Evolutionary conservation across 2,329 filamentous ascomycete genomes (phyloP).

Genomic region (Metarhizium sp.): DNA sequence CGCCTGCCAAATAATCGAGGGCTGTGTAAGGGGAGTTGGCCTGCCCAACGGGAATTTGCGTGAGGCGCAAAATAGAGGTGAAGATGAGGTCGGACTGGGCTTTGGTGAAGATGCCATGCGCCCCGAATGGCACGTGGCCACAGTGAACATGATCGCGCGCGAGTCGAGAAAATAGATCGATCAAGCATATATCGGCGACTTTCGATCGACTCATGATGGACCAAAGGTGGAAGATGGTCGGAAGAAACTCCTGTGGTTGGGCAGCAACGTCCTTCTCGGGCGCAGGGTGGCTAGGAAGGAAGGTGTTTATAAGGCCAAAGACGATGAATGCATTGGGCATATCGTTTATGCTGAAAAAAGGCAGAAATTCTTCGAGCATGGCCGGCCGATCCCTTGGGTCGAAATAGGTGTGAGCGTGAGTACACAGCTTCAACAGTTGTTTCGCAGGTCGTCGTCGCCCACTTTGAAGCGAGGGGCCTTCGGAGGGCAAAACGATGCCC

Average conservation of each 20-base stretch:
- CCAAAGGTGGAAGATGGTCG: slow-evolving; percentile 95
- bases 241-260: slow-evolving; percentile 81
- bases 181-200: slow-evolving; percentile 73
- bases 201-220: slow-evolving; percentile 86
- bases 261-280: slow-evolving; percentile 63
- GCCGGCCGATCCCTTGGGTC: slow-evolving; percentile 76
- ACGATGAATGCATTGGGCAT: slow-evolving; percentile 88
- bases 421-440: slow-evolving; percentile 75
- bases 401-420: slow-evolving; percentile 86
- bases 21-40: slow-evolving; percentile 85
- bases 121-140: slow-evolving; percentile 66
- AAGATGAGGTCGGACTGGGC: slow-evolving; percentile 91
- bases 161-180: slow-evolving; percentile 83
- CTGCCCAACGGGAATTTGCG: slow-evolving; percentile 95
- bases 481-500: slow-evolving; percentile 75
- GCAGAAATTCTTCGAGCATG: slow-evolving; percentile 72
- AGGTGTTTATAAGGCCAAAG: slow-evolving; percentile 73
- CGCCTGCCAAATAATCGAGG: slow-evolving; percentile 73
- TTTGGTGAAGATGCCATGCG: slow-evolving; percentile 83
- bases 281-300: slow-evolving; percentile 76
- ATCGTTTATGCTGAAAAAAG: slow-evolving; percentile 89
- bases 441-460: slow-evolving; percentile 47
- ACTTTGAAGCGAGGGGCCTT: slow-evolving; percentile 59
- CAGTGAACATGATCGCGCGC: slow-evolving; percentile 74
- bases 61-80: slow-evolving; percentile 76